Evolutionary conservation across 331 rosid species (phyloP).

Genomic region (Saraca asoca): DNA sequence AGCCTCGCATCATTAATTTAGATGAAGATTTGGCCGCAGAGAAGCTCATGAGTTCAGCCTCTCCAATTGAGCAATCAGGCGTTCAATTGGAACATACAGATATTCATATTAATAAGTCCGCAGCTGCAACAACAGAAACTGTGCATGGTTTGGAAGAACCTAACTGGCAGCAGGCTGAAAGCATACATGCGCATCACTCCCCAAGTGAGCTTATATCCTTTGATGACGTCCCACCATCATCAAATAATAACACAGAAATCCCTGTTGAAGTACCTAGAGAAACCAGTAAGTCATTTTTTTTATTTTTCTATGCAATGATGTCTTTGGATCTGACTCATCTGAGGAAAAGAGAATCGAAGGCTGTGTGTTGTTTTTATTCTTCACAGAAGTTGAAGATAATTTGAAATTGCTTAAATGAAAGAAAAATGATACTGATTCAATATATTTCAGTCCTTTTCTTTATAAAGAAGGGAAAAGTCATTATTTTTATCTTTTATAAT

Average conservation of each 20-base stretch:
- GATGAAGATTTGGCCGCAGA: conserved; percentile 45
- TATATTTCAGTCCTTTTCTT: conserved; percentile 6
- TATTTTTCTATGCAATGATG: conserved; percentile 27
- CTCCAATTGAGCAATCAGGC: conserved; percentile 41
- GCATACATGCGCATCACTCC: conserved; percentile 27
- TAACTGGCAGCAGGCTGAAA: conserved; percentile 49
- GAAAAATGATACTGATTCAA: not conserved
- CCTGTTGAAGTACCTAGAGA: conserved; percentile 49
- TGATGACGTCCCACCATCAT: conserved; percentile 36
- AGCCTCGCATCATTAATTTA: conserved; percentile 39
- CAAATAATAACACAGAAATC: conserved; percentile 39
- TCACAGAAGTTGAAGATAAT: conserved; percentile 24
- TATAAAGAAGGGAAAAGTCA: conserved; percentile 12
- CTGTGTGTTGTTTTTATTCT: conserved; percentile 6
- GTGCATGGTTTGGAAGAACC: conserved; percentile 50
- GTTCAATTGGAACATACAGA: conserved; percentile 35
- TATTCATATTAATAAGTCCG: conserved; percentile 38
- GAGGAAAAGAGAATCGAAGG: not conserved
- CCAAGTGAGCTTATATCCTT: conserved; percentile 36
- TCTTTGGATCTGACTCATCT: conserved; percentile 6
- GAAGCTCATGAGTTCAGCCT: conserved; percentile 42
- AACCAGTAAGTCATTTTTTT: conserved; percentile 58
- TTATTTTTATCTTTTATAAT: conserved; percentile 8
- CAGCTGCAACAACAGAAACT: conserved; percentile 30
- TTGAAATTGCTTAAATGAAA: conserved; percentile 4